Evolutionary conservation across 2,329 filamentous ascomycete genomes (phyloP), one percentile per base, ranked within the genome.

Genomic region (Aureobasidium namibiae): DNA sequence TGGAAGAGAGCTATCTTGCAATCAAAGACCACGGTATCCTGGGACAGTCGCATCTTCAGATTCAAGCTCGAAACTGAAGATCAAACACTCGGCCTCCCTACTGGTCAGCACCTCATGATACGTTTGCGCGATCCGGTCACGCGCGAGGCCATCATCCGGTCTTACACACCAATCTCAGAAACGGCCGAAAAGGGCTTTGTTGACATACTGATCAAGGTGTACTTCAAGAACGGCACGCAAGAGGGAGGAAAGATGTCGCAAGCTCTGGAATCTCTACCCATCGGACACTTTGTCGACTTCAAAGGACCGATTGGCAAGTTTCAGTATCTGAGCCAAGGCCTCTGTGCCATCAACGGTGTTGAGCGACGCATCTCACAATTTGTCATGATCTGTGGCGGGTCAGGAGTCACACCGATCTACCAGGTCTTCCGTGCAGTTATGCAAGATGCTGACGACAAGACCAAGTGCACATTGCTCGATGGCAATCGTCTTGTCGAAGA

Each of bases 401-500:
- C 84, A n/a, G 92, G 92, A 0, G 88, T 96, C 67, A 96, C 92
- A n/a, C 92, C 92, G 0, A 89, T 96, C 63, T 94, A 86, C 69
- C 89, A 94, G 68, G 88, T 95, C 3, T 76, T 95, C 56, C 79
- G 89, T 7, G 87, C 89, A 0, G 82, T 95, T 0, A 80, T 91
- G 70, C 77, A 80, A 46, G 83, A 92, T 63, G 65, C 69, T 1
- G 69, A 76, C 0, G 89, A 92, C 67, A 64, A 71, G 9, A 94
- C 89, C 0, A 74, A 71, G 2, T 95, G 90, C 67, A 74, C 87
- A 1, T 79, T 96, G 0, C 75, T 96, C 0, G 80, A 95, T 67
- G 90, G 90, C 0, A 96, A 96, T 66, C 77, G 89, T 13, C 68
- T 78, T 7, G 82, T 89, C 56, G 85, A 87, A 63, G 92, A 96